A percentile compares a stretch with the other conserved stretches of the same genome.
These are phyloP conservation scores for Pugionium dolabratum DNA, from an alignment of 345 rosid genomes.

Conservation along the genomic window DNA sequence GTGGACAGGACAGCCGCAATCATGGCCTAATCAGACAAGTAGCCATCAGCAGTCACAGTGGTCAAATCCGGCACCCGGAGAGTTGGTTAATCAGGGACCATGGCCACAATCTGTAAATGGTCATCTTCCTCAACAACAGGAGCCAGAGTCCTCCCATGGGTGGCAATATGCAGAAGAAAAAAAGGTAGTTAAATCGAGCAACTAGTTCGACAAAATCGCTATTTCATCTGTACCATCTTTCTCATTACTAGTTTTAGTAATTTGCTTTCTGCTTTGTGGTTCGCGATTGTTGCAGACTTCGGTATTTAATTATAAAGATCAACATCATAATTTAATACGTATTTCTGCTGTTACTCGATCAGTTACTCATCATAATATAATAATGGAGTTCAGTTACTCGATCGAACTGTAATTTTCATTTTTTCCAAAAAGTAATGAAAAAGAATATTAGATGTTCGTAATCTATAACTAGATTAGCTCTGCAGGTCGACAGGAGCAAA, in stretches of 20 bases:
- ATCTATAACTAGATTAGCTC: conserved; percentile 34
- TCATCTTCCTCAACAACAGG: conserved; percentile 36
- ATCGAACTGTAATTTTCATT: conserved; percentile 1
- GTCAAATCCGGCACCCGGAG: conserved; percentile 12
- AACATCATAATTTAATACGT: conserved; percentile 23
- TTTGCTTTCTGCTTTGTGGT: conserved; percentile 26
- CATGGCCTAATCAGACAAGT: conserved; percentile 33
- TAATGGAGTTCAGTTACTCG: conserved; percentile 14
- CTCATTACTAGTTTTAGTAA: conserved; percentile 15
- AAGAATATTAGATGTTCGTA: conserved; percentile 11
- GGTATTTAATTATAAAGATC: conserved; percentile 5
- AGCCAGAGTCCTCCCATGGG: conserved; percentile 25
- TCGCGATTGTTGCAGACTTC: conserved; percentile 21
- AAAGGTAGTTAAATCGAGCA: conserved; percentile 32
- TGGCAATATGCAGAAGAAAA: conserved; percentile 30
- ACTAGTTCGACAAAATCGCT: conserved; percentile 26
- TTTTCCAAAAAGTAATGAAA: conserved; percentile 19
- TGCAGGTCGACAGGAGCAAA: conserved; percentile 33
- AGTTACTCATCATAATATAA: conserved; percentile 1
- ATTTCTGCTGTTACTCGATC: neutral
- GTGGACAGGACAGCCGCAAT: conserved; percentile 34
- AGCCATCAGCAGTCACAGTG: conserved; percentile 40
- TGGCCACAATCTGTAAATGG: conserved; percentile 33
- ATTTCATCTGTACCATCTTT: conserved; percentile 16
- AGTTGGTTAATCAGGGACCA: conserved; percentile 30